Conservation (phyloP, 169 alveolate species). For the Amoebophrya sp. region DNA sequence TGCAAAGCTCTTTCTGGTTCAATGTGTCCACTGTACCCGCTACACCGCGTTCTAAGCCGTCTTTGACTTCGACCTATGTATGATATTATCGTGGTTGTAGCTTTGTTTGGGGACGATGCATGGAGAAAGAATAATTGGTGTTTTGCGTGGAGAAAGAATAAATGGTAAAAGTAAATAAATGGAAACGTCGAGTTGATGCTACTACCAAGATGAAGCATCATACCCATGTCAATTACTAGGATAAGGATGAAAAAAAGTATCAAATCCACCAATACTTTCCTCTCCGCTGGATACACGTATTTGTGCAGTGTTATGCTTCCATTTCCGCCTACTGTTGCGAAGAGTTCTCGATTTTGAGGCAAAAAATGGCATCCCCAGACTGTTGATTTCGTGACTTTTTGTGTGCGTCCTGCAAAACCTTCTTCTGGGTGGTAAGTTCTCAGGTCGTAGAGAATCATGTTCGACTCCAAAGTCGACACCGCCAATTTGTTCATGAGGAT, state of each 20-base stretch:
- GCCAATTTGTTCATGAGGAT: slow-evolving; percentile 80
- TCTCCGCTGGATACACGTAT: slow-evolving; percentile 38
- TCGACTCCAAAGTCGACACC: slow-evolving; percentile 80
- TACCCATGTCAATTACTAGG: too few species aligned
- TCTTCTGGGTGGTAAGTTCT: slow-evolving; percentile 73
- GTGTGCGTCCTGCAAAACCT: slow-evolving; percentile 73
- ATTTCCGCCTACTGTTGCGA: slow-evolving; percentile 72
- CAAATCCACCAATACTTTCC: too few species aligned
- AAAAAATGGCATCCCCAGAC: slow-evolving; percentile 78
- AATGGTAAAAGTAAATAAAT: too few species aligned
- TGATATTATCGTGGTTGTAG: too few species aligned
- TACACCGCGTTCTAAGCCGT: slow-evolving; percentile 66
- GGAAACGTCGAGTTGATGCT: too few species aligned
- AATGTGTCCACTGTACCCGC: slow-evolving; percentile 76
- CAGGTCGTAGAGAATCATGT: slow-evolving; percentile 74
- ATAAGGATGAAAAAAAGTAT: too few species aligned
- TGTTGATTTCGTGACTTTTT: slow-evolving; percentile 65
- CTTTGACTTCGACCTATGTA: background rate
- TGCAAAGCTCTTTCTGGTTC: slow-evolving; percentile 72
- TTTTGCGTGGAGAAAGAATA: too few species aligned
- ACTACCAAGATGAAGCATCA: too few species aligned
- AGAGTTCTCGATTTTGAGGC: slow-evolving; percentile 74
- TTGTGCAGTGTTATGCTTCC: slow-evolving; percentile 68
- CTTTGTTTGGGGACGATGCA: too few species aligned
- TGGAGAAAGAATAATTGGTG: too few species aligned